These are phyloP conservation scores for Endoconidiophora laricicola DNA, from an alignment of 2,329 filamentous ascomycete genomes.

Conservation along the genomic window DNA sequence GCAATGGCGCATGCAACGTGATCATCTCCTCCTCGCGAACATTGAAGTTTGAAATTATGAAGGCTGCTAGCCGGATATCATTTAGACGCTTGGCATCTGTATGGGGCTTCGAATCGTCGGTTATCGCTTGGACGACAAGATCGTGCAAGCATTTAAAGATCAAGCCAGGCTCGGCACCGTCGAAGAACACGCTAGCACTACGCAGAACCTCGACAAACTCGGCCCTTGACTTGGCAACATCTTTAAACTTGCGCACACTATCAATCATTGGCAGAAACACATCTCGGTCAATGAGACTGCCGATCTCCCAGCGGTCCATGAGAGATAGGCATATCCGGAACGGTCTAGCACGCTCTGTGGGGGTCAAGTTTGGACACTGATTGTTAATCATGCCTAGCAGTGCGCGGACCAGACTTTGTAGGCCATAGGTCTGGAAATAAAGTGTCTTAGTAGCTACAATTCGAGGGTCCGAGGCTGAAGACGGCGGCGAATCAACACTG, in stretches of 20 bases:
- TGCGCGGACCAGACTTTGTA: slow-evolving; percentile 56
- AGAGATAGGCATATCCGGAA: slow-evolving; percentile 86
- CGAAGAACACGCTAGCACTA: slow-evolving; percentile 91
- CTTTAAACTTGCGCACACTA: slow-evolving; percentile 62
- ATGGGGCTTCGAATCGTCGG: not conserved
- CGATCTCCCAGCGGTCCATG: slow-evolving; percentile 98
- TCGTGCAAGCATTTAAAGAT: slow-evolving; percentile 74
- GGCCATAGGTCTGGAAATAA: slow-evolving; percentile 71
- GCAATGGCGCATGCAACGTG: slow-evolving; percentile 63
- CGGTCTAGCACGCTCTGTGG: slow-evolving; percentile 56
- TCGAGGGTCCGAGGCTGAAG: slow-evolving; percentile 27
- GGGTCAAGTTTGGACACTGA: slow-evolving; percentile 20
- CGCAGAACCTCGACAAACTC: slow-evolving; percentile 76
- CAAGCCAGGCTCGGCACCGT: slow-evolving; percentile 84
- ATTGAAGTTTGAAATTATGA: slow-evolving; percentile 79
- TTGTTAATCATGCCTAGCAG: slow-evolving; percentile 60
- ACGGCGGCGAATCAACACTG: slow-evolving; percentile 28
- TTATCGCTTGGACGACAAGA: slow-evolving; percentile 44
- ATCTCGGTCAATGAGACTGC: slow-evolving; percentile 70
- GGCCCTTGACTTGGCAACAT: slow-evolving; percentile 42
- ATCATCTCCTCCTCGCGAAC: slow-evolving; percentile 93
- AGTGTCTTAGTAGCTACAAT: slow-evolving; percentile 44
- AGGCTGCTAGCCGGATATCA: slow-evolving; percentile 58
- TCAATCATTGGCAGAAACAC: slow-evolving; percentile 76
- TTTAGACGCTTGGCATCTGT: slow-evolving; percentile 32